A percentile compares a stretch with the other conserved stretches of the same genome.
Evolutionary conservation across 2,329 filamentous ascomycete species (phyloP).

Genomic region (Paecilomyces fulvus): DNA sequence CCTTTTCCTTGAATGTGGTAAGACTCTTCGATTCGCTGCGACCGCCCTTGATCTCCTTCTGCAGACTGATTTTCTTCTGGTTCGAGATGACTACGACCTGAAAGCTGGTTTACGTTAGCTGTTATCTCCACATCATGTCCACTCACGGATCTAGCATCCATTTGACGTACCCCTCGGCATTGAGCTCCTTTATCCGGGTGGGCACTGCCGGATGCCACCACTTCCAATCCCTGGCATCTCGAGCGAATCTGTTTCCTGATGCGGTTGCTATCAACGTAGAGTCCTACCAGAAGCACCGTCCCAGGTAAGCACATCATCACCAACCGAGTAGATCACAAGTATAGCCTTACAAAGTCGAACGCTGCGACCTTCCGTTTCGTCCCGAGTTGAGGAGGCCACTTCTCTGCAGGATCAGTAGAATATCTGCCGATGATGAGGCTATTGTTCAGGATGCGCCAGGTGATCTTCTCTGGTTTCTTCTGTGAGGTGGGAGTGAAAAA

Average conservation of each 20-base stretch:
- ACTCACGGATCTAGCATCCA: not conserved
- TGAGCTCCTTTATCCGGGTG: constrained; percentile 55
- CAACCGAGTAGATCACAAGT: not conserved
- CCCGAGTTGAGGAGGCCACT: constrained; percentile 3
- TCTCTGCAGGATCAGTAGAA: constrained; percentile 12
- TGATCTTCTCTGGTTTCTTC: constrained; percentile 67
- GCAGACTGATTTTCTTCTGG: constrained; percentile 73
- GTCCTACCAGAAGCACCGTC: constrained; percentile 48
- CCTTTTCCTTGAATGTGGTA: constrained; percentile 74
- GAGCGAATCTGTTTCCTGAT: constrained; percentile 71
- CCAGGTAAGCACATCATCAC: not conserved
- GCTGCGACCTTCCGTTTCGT: constrained; percentile 31
- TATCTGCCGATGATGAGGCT: constrained; percentile 73
- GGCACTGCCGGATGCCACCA: constrained; percentile 81
- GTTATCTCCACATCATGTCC: not conserved
- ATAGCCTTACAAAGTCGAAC: constrained; percentile 36
- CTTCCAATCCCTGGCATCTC: constrained; percentile 72
- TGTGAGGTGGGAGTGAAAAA: constrained; percentile 87
- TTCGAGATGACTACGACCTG: constrained; percentile 77
- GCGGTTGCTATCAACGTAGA: constrained; percentile 75
- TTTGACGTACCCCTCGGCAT: constrained; percentile 55
- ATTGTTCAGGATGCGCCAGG: constrained; percentile 59
- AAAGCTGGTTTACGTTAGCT: constrained; percentile 45
- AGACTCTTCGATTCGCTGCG: constrained; percentile 61
- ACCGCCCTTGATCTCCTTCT: constrained; percentile 61